Conservation (phyloP, 1,139 yeast genomes). For the Pichia sp. region DNA sequence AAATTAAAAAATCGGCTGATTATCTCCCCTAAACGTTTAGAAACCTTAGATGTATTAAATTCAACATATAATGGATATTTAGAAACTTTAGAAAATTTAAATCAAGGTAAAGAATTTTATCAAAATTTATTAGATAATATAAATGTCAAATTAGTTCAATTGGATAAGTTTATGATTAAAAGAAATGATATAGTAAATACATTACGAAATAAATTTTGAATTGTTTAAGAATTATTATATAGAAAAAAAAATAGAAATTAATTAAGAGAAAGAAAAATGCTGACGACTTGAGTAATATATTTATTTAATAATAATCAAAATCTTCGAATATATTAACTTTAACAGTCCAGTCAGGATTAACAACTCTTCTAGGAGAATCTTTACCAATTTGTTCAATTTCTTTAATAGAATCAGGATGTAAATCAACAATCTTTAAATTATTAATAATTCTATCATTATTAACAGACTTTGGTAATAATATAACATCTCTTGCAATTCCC, state of each 20-base stretch:
- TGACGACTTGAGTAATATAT: neutral
- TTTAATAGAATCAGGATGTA: slow-evolving; percentile 50
- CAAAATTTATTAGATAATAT: slow-evolving; percentile 47
- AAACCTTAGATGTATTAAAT: slow-evolving; percentile 50
- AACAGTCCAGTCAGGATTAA: slow-evolving; percentile 36
- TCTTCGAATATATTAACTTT: slow-evolving; percentile 9
- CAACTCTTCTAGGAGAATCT: slow-evolving; percentile 34
- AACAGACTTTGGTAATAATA: slow-evolving; percentile 69
- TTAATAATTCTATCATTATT: slow-evolving; percentile 52
- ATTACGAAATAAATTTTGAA: neutral
- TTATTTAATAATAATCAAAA: neutral
- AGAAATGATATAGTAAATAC: slow-evolving; percentile 32
- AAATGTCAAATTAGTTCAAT: slow-evolving; percentile 42
- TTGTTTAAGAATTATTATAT: no score
- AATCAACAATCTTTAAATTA: slow-evolving; percentile 47
- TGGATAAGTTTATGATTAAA: slow-evolving; percentile 48
- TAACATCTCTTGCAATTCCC: slow-evolving; percentile 64
- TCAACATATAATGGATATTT: slow-evolving; percentile 45
- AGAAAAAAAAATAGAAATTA: neutral
- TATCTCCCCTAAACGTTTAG: slow-evolving; percentile 35
- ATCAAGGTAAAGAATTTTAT: slow-evolving; percentile 69
- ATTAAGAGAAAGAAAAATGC: neutral
- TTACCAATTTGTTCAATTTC: slow-evolving; percentile 41
- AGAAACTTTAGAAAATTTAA: slow-evolving; percentile 54
- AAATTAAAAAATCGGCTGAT: slow-evolving; percentile 29